Evolutionary conservation across 106 monocot genomes (phyloP), one percentile per base, ranked within the genome.

Genomic region (Cymbidium sinense): DNA sequence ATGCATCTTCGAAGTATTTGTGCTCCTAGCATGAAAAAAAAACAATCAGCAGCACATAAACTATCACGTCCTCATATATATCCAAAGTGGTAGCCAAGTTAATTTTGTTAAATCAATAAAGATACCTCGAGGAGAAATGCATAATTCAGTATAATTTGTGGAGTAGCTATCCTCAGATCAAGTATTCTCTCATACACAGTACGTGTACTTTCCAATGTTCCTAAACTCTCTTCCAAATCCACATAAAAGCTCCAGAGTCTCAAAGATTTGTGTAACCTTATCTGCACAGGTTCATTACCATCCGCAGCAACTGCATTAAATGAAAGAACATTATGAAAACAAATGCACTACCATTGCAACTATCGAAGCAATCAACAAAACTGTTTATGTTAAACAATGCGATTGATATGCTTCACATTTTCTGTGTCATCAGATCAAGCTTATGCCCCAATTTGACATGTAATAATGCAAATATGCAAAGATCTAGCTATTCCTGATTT

Each of bases 1-100:
- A 98, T 83, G 98, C 94, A 90, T 98, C 98, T 73, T 98, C 98
- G 74, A 98, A 98, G 76, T 98, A 94, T 37, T 94, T 94, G 54
- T 94, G 79, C 79, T 94, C 94, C 95, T 95, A 23, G 28, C 75
- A 39, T 7, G 39, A 21, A 12, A 71, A 37, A n/a, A 37, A 7
- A 44, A 58, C 81, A 44, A 33, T 28, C 50, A 58, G 5, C 7
- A 54, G 17, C 12, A 50, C 8, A 75, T 4, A 23, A 30, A 41
- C 7, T 21, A 21, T 75, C 37, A 65, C 74, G 11, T n/a, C 12
- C 29, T 41, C 23, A 39, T 11, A 79, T 47, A 50, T 43, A 43
- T 29, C 61, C 25, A 25, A 15, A 0, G 30, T 36, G 34, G 37
- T 21, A 71, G 35, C 77, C 9, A 69, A 12, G 55, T 50, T 25